phyloP scores from a whole-genome alignment of 2,329 filamentous ascomycete species.

The Colletotrichum caudatum region DNA sequence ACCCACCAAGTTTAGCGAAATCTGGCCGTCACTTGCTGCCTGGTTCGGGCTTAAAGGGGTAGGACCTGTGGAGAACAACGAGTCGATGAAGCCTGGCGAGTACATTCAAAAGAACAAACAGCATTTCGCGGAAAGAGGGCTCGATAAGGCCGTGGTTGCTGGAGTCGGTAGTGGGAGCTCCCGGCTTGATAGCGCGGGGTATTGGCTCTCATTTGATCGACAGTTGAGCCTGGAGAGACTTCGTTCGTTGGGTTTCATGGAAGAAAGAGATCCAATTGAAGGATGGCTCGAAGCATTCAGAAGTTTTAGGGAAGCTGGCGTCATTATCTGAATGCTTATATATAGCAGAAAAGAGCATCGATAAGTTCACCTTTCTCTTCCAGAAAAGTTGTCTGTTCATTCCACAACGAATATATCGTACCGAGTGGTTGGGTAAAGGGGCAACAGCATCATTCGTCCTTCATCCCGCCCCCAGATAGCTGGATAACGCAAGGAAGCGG shows the following conservation, averaged over 20 bases:
- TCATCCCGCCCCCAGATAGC: constrained; percentile 19
- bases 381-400: not conserved
- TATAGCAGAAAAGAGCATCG: not conserved
- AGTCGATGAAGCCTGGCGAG: constrained; percentile 45
- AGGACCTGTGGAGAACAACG: constrained; percentile 37
- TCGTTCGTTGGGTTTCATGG: constrained; percentile 54
- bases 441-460: constrained; percentile 18
- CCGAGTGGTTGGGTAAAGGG: constrained; percentile 28
- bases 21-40: constrained; percentile 49
- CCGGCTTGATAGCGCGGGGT: constrained; percentile 58
- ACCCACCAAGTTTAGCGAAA: constrained; percentile 47
- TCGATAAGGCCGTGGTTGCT: constrained; percentile 44
- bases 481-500: constrained; percentile 24
- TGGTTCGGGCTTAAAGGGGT: constrained; percentile 51
- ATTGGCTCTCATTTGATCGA: constrained; percentile 61
- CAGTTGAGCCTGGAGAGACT: constrained; percentile 58
- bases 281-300: constrained; percentile 59
- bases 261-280: constrained; percentile 52
- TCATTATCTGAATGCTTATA: constrained; percentile 49
- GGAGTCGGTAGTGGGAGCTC: constrained; percentile 54
- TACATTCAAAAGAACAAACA: constrained; percentile 49
- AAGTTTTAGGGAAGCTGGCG: constrained; percentile 54
- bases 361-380: not conserved
- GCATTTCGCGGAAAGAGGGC: constrained; percentile 47
- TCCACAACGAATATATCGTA: constrained; percentile 28